A percentile compares a stretch with the other conserved stretches of the same genome.
These are phyloP conservation scores for Trypanosoma conorhini DNA, from an alignment of 208 protist species.

Conservation along the genomic window DNA sequence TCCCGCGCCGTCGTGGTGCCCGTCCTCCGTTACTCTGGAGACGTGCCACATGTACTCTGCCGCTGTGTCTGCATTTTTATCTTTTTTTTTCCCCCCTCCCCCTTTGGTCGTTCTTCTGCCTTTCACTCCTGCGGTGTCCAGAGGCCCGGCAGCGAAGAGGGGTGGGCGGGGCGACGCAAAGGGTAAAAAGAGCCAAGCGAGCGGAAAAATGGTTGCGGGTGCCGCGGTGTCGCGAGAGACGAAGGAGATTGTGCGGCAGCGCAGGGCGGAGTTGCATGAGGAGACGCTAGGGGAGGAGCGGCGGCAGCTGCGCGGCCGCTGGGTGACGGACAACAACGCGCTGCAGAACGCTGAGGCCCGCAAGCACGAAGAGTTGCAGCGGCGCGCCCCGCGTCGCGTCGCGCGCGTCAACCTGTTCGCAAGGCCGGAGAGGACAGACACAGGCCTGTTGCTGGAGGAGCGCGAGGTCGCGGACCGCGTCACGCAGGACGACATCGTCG, in stretches of 20 bases:
- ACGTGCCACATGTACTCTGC: not conserved
- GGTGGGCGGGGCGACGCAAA: not conserved
- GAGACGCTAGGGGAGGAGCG: constrained; percentile 43
- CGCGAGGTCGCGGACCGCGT: constrained; percentile 94
- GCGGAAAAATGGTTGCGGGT: constrained; percentile 20
- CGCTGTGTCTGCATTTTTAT: not conserved
- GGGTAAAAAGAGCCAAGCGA: not conserved
- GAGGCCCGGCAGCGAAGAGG: not conserved
- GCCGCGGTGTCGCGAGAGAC: constrained; percentile 54
- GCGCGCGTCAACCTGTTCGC: constrained; percentile 71
- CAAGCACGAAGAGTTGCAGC: constrained; percentile 53
- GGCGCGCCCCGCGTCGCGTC: constrained; percentile 61
- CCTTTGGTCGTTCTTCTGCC: not conserved
- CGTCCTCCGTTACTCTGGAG: not conserved
- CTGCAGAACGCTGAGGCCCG: constrained; percentile 58
- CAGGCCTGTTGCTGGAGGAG: constrained; percentile 75
- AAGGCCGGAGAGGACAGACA: constrained; percentile 64
- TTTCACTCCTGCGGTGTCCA: not conserved
- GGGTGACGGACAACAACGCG: constrained; percentile 75
- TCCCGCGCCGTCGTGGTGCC: not conserved
- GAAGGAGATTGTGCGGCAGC: constrained; percentile 50
- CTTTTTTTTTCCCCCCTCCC: not conserved
- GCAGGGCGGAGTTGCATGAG: constrained; percentile 51
- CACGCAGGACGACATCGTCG: constrained; percentile 90
- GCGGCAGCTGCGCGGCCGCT: constrained; percentile 68